Percentiles rank a stretch among this genome's conserved stretches.
Conservation (phyloP, 1,284 basidiomycete genomes). For the Cutaneotrichosporon mucoides region DNA sequence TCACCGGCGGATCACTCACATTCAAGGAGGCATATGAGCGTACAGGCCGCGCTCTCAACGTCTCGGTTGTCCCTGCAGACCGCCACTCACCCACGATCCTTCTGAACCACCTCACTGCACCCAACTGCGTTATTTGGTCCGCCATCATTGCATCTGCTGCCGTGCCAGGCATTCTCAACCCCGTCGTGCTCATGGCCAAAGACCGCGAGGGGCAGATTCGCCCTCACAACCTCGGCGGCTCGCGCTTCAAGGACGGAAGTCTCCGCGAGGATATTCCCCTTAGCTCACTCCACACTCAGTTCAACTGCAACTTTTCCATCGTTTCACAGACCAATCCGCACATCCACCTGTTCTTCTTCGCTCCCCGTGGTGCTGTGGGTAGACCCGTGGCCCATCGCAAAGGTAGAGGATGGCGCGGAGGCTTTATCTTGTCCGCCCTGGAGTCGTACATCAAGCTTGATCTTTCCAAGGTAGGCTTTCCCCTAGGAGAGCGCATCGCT, state of each 20-base stretch:
- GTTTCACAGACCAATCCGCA: conserved; percentile 95
- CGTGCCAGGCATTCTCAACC: conserved; percentile 49
- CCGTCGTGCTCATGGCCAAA: conserved; percentile 86
- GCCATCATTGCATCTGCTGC: conserved; percentile 51
- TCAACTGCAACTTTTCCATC: conserved; percentile 92
- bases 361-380: conserved; percentile 86
- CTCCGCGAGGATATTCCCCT: conserved; percentile 90
- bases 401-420: conserved; percentile 74
- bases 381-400: conserved; percentile 31
- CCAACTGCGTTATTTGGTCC: conserved; percentile 66
- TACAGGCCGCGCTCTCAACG: conserved; percentile 85
- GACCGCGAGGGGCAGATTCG: conserved; percentile 72
- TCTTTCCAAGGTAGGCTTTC: conserved; percentile 61
- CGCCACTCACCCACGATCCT: conserved; percentile 96
- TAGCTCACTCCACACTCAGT: conserved; percentile 85
- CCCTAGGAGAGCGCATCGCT: not conserved
- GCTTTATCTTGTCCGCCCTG: conserved; percentile 84
- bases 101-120: conserved; percentile 91
- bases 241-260: conserved; percentile 86
- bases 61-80: conserved; percentile 91
- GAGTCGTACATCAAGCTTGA: conserved; percentile 94
- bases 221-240: conserved; percentile 88
- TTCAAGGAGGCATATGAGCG: conserved; percentile 92
- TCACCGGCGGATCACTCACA: conserved; percentile 89
- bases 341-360: conserved; percentile 97